Conservation (phyloP, 2,329 filamentous ascomycete genomes). For the Trichoderma arundinaceum region DNA sequence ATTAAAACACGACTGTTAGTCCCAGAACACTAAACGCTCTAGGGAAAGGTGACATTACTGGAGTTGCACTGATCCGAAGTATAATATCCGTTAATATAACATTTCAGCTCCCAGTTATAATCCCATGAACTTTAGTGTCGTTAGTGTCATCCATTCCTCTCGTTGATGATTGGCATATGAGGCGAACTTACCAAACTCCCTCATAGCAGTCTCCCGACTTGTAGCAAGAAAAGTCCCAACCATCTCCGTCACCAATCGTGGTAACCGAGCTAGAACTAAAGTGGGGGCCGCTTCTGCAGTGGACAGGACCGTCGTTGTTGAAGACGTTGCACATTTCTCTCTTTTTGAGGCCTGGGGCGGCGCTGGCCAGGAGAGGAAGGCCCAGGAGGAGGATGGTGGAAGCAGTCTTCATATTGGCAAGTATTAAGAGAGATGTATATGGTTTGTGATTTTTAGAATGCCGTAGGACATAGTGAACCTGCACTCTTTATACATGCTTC, state of each 20-base stretch:
- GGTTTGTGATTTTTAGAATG: not conserved
- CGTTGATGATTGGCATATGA: too few species aligned
- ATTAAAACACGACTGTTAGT: not conserved
- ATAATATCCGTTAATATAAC: slow-evolving; percentile 19
- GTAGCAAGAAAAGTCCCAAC: slow-evolving; percentile 20
- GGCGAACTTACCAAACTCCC: slow-evolving; percentile 5
- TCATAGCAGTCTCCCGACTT: slow-evolving; percentile 18
- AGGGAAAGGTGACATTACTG: not conserved
- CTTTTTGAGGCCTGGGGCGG: not conserved
- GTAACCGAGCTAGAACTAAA: slow-evolving; percentile 6
- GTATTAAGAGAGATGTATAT: not conserved
- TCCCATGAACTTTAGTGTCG: not conserved
- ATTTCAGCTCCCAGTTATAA: slow-evolving; percentile 15
- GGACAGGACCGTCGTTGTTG: slow-evolving; percentile 18
- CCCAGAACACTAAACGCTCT: not conserved
- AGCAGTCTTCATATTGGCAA: not conserved
- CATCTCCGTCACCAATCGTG: slow-evolving; percentile 22
- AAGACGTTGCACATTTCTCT: slow-evolving; percentile 20
- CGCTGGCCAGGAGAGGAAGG: slow-evolving; percentile 14
- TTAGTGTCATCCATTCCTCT: not conserved
- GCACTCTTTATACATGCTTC: not conserved
- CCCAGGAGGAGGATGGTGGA: not conserved
- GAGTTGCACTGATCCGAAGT: slow-evolving; percentile 19
- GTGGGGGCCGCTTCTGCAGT: slow-evolving; percentile 8
- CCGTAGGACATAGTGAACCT: not conserved